Percentiles rank a stretch among this genome's conserved stretches.
These are phyloP conservation scores for Middelhovenomyces tepae DNA, from an alignment of 805 yeast genomes.

Conservation along the genomic window DNA sequence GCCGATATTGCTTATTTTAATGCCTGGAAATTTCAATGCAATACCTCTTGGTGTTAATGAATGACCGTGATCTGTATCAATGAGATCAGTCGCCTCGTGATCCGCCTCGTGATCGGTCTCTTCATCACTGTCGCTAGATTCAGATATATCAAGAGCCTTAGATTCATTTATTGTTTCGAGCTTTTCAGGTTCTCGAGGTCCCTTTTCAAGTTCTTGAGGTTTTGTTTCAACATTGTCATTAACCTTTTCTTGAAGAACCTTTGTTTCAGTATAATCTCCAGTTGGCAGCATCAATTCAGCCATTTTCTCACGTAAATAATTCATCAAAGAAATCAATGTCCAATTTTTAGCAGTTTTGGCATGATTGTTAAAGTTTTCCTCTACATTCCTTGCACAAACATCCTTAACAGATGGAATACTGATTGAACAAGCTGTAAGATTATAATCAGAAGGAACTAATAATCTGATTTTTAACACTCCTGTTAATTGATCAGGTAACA, in stretches of 20 bases:
- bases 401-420: slow-evolving; percentile 11
- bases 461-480: slow-evolving; percentile 10
- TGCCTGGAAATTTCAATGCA: slow-evolving; percentile 26
- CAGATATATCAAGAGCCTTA: not conserved
- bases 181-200: slow-evolving; percentile 1
- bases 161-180: not conserved
- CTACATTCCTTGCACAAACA: slow-evolving; percentile 13
- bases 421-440: slow-evolving; percentile 14
- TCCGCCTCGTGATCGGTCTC: slow-evolving; percentile 8
- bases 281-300: slow-evolving; percentile 15
- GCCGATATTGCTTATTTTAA: slow-evolving; percentile 26
- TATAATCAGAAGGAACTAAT: slow-evolving; percentile 16
- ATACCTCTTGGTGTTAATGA: slow-evolving; percentile 24
- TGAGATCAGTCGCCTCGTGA: slow-evolving; percentile 5
- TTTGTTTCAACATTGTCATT: not conserved
- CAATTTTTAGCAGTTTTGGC: slow-evolving; percentile 13
- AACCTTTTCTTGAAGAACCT: too few relatives aligned
- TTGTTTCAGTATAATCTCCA: too few relatives aligned
- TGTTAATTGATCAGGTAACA: slow-evolving; percentile 13
- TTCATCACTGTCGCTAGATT: slow-evolving; percentile 5
- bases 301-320: slow-evolving; percentile 13
- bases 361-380: slow-evolving; percentile 17
- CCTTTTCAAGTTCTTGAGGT: too few relatives aligned
- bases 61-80: slow-evolving; percentile 4
- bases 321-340: slow-evolving; percentile 16